Base-by-base conservation (phyloP, 2,329 filamentous ascomycete genomes). In the Phoma herbarum region DNA sequence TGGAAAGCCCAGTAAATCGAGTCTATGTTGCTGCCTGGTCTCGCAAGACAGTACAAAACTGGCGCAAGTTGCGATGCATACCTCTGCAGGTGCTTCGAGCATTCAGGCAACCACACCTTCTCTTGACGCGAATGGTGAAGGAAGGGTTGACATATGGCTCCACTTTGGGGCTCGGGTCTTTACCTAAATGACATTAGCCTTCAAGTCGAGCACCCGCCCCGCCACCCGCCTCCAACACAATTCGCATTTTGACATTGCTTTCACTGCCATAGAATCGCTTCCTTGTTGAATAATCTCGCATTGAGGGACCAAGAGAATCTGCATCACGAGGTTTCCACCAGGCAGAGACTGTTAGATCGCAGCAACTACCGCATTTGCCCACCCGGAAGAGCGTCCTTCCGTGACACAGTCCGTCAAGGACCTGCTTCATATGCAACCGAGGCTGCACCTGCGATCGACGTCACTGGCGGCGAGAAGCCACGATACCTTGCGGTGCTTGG, bases 341-440 rank as follows among this genome's bases (percentile, higher is more conserved):
- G 39, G 20, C 11, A 25, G 18, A 42, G 11, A 16, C 22, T 11
- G 3, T 7, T 6, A 25, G 11, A 42, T 42, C 39, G 39, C 39
- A 42, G 39, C 31, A 14, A 35, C 39, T 42, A 14, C 20, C 22
- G 39, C 39, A 42, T 42, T 42, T 23, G 22, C 6, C 11, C 22
- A 18, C 20, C 11, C 12, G 39, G 20, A 20, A 25, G 4, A 42
- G 14, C 22, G 20, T 11, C 39, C 11, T 42, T 42, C 22, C 39
- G 39, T 42, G 42, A 29, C 25, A 12, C 42, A 29, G 9, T 28
- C 25, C 43, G 16, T 31, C 16, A n/a, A 6, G 31, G 31, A 35
- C 43, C 12, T 41, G 20, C 25, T 39, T 46, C 29, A 25, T 35
- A 35, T 33, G 39, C 31, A 39, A 42, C 47, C 47, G 46, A 51